Evolutionary conservation across 2,329 filamentous ascomycete species (phyloP), one percentile per base, ranked within the genome.

Genomic region (Exophiala xenobiotica): DNA sequence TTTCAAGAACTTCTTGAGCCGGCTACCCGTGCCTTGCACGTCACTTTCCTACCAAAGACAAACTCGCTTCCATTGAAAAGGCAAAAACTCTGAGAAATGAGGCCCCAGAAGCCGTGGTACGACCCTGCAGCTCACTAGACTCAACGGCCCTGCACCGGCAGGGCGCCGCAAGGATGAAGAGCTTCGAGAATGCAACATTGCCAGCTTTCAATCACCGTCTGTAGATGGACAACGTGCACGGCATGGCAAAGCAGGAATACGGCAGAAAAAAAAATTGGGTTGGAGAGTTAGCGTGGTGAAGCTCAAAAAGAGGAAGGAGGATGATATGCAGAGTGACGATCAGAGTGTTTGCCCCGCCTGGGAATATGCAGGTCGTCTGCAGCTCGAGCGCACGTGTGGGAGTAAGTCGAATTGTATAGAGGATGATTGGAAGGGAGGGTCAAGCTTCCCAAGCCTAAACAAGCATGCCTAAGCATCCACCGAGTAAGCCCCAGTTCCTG

Each of bases 391-490:
- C 38, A 40, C 38, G 38, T 40, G 38, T 40, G 19, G 19, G 38
- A 40, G 19, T 22, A 40, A 23, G 18, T 7, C 6, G 2, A 18
- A 40, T 40, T 40, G 19, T 40, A 40, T 40, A 40, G 38, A 20
- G n/a, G n/a, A 22, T 40, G 7, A 40, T 40, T 40, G 38, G 38
- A 40, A 19, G 38, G 22, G 7, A 14, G 2, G 7, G 38, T 40
- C n/a, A 4, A 23, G 19, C 7, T 22, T 18, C 7, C 12, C 8
- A 20, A 22, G 38, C 22, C 22, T 40, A 14, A 40, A 40, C 38
- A 40, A 40, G 38, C 38, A 40, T 40, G n/a, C 6, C 14, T 7
- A 40, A 40, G 38, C 38, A 40, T 40, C 18, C 19, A 40, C 38
- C 19, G n/a, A 22, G 8, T 20, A 40, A 24, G 38, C 19, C 12